Conservation (phyloP, 1,284 basidiomycete species). For the Cryptococcus maquisensis region DNA sequence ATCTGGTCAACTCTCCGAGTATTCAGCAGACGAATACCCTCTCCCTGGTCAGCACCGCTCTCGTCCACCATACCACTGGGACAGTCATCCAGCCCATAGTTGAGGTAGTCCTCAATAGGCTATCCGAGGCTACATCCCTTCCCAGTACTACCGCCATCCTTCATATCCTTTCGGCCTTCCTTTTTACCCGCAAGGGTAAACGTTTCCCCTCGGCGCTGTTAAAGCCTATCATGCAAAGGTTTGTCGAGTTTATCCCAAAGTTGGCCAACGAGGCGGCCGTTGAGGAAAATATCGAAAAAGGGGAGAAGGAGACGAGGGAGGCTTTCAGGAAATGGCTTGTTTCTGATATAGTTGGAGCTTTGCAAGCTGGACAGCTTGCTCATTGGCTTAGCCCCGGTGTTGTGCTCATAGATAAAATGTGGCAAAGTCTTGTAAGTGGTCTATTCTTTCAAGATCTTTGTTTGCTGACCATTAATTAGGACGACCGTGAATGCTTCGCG, state of each 20-base stretch:
- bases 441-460: neutral
- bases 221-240: constrained; percentile 36
- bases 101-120: constrained; percentile 48
- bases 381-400: constrained; percentile 50
- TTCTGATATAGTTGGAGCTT: constrained; percentile 26
- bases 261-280: constrained; percentile 6
- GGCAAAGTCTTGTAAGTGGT: constrained; percentile 35
- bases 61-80: constrained; percentile 70
- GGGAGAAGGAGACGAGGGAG: constrained; percentile 1
- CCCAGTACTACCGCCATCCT: constrained; percentile 23
- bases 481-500: constrained; percentile 30
- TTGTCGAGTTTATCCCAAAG: constrained; percentile 21
- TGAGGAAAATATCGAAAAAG: neutral
- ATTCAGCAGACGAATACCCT: constrained; percentile 48
- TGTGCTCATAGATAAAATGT: constrained; percentile 41
- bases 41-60: constrained; percentile 59
- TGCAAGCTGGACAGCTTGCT: constrained; percentile 44
- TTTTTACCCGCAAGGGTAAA: constrained; percentile 47
- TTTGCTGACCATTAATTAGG: constrained; percentile 8
- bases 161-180: constrained; percentile 48
- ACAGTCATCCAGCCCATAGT: constrained; percentile 61
- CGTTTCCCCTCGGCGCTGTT: constrained; percentile 55
- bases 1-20: constrained; percentile 22
- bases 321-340: constrained; percentile 32
- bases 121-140: constrained; percentile 6